Base-by-base conservation (phyloP, 1,284 basidiomycete species). In the Vanrija humicola region DNA sequence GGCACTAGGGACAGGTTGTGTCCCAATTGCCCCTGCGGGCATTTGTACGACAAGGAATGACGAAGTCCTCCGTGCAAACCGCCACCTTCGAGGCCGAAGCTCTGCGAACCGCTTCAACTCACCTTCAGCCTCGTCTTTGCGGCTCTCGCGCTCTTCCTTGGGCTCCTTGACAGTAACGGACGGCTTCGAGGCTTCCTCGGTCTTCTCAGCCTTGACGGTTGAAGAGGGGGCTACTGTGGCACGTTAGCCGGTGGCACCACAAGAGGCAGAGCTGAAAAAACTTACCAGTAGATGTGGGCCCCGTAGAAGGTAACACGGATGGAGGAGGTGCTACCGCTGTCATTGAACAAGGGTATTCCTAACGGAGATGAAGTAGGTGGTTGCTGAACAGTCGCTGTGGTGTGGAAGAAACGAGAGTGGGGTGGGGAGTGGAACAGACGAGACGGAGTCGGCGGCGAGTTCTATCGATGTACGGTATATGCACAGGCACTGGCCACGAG, bases 271-370 rank as follows among this genome's bases (percentile, higher is more conserved):
- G 34, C 10, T 14, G 23, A 26, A 15, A 1, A 23, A 25, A 47
- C 59, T 53, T 45, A 61, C 59, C 50, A 18, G 53, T 38, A 8
- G 55, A 48, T 10, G 40, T 18, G 15, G 55, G 28, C 21, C 46
- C 39, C 8, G 51, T 44, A 8, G 54, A 51, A 1, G 65, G 59
- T 12, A 62, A 42, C 2, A 51, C 29, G 8, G 62, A 61, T 14
- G 59, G 62, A 10, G 55, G 46, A 10, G 55, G 55, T 28, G 62
- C 62, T 3, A 64, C 56, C 12, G 62, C 60, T 26, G 62, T 52
- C 62, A 64, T 64, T 40, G 48, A 28, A 28, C 15, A 7, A 9
- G 15, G 34, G 62, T 52, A 60, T 59, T 64, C 34, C 38, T n/a
- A 15, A 7, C 6, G 15, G 34, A 9, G 14, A 48, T 15, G 44